A percentile compares a stretch with the other conserved stretches of the same genome.
phyloP scores from a whole-genome alignment of 345 rosid species.

The Brassica nigra region DNA sequence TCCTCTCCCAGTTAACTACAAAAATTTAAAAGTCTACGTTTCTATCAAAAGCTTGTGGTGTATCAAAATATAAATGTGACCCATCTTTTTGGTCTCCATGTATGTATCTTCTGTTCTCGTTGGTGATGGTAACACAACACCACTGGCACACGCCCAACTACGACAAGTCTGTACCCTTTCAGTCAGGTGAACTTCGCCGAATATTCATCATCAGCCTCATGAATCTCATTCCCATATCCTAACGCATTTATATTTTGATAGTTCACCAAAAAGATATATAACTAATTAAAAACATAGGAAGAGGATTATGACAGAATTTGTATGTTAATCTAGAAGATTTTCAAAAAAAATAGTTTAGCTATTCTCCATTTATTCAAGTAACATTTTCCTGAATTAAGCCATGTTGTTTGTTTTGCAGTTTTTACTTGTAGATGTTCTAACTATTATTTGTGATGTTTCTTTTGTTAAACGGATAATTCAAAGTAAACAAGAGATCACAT shows the following conservation, averaged over 20 bases:
- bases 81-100: not conserved
- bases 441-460: too few relatives aligned
- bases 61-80: not conserved
- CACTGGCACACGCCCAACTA: not conserved
- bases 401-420: too few relatives aligned
- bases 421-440: too few relatives aligned
- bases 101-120: not conserved
- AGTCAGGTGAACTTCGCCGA: not conserved
- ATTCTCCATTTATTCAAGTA: too few relatives aligned
- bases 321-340: too few relatives aligned
- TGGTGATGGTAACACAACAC: not conserved
- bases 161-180: not conserved
- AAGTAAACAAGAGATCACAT: too few relatives aligned
- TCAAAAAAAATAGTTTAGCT: too few relatives aligned
- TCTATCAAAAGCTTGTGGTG: not conserved
- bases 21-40: not conserved
- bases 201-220: not conserved
- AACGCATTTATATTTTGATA: not conserved
- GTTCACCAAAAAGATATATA: not conserved
- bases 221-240: not conserved
- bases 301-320: too few relatives aligned
- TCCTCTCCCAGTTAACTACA: too few relatives aligned
- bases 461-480: too few relatives aligned
- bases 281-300: too few relatives aligned
- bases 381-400: too few relatives aligned